Conservation (phyloP, 495 filamentous ascomycete genomes). For the Penicillium pulvis region DNA sequence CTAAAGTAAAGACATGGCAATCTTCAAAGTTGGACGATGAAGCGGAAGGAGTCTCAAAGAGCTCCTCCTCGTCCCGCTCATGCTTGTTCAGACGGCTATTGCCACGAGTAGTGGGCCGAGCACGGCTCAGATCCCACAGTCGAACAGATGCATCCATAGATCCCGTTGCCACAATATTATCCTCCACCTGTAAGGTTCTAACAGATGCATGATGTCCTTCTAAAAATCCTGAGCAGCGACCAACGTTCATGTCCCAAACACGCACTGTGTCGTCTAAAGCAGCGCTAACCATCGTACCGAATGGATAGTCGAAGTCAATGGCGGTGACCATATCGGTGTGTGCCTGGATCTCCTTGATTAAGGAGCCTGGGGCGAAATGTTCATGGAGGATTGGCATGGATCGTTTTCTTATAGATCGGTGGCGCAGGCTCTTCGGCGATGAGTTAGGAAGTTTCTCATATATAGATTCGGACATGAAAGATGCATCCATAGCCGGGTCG, state of each 20-base stretch:
- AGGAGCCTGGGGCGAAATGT: conserved; percentile 87
- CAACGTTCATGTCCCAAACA: conserved; percentile 94
- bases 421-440: conserved; percentile 62
- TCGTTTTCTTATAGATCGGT: conserved; percentile 68
- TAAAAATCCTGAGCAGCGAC: conserved; percentile 84
- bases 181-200: conserved; percentile 88
- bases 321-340: conserved; percentile 89
- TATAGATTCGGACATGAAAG: conserved; percentile 97
- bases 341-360: conserved; percentile 83
- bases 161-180: conserved; percentile 93
- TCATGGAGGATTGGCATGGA: conserved; percentile 96
- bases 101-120: conserved; percentile 58
- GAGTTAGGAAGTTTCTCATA: conserved; percentile 85
- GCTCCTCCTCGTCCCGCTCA: conserved; percentile 62
- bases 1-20: conserved; percentile 81
- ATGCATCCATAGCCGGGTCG: conserved; percentile 58
- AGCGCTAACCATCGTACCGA: conserved; percentile 93
- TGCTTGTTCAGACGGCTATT: conserved; percentile 63
- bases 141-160: conserved; percentile 95
- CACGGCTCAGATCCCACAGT: conserved; percentile 85
- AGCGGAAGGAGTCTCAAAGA: conserved; percentile 58
- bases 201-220: conserved; percentile 97
- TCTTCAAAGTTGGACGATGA: conserved; percentile 77
- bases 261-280: conserved; percentile 95
- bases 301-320: conserved; percentile 93